Evolutionary conservation across 2,329 filamentous ascomycete species (phyloP), one percentile per base, ranked within the genome.

Genomic region (Fusarium sp.): DNA sequence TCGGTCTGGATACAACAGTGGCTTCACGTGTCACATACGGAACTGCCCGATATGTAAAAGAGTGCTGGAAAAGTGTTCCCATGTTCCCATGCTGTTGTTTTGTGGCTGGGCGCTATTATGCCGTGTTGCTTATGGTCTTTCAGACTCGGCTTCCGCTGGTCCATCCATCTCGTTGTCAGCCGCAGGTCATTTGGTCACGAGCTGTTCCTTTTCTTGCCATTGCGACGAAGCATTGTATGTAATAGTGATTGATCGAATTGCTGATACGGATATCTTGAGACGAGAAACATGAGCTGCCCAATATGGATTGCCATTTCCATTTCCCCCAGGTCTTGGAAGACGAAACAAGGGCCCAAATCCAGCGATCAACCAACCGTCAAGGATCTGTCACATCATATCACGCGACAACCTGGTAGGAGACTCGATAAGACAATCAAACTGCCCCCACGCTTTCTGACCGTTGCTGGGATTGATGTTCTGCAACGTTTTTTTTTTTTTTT

Each of bases 381-480:
- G 45, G 22, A 24, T 34, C 37, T 54, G 61, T 70, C 59, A 42
- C 54, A 37, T 37, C 34, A 37, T 37, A 74, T 75, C 73, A 75
- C 73, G 72, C 73, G 70, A 75, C 68, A 73, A 72, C 60, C 54
- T 71, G 64, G 48, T 49, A 55, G 46, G 45, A 49, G 30, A 66
- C 45, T 62, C 61, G 65, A 65, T 70, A 67, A 73, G 69, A 67
- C 56, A 52, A 61, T 58, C 61, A 67, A 46, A 37, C 42, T 54
- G 56, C 56, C 65, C 67, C 57, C 62, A 55, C 59, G 57, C 59
- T 55, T 49, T 60, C 58, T 57, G 57, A 56, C 72, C 70, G 57
- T 61, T 42, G 46, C 56, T 65, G 72, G 70, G 65, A 74, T 60
- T 60, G 56, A 62, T 69, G 48, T 54, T 20, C n/a, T 63, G 56